A percentile compares a stretch with the other conserved stretches of the same genome.
Evolutionary conservation across 73 alveolate genomes (phyloP).

Genomic region (Paramecium octaurelia): DNA sequence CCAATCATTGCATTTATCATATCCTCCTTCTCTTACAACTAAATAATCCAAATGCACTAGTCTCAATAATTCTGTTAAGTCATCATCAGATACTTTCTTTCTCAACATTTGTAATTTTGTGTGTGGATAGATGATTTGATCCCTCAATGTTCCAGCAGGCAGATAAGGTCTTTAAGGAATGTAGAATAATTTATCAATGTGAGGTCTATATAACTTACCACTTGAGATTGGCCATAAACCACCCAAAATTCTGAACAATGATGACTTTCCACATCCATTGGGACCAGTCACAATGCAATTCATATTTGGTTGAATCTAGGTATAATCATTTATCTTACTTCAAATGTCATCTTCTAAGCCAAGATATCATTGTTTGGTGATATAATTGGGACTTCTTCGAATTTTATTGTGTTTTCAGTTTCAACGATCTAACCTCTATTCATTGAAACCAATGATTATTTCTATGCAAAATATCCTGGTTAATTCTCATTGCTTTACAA

Average conservation of each 20-base stretch:
- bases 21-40: slow-evolving; percentile 85
- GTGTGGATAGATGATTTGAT: slow-evolving; percentile 89
- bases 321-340: slow-evolving; percentile 24
- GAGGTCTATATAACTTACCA: slow-evolving; percentile 85
- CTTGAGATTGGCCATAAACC: slow-evolving; percentile 93
- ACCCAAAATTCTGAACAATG: slow-evolving; percentile 91
- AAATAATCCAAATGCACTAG: slow-evolving; percentile 77
- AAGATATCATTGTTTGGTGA: slow-evolving; percentile 90
- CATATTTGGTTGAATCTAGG: slow-evolving; percentile 74
- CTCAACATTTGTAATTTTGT: slow-evolving; percentile 59
- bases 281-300: slow-evolving; percentile 90
- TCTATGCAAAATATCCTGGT: slow-evolving; percentile 50
- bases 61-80: slow-evolving; percentile 71
- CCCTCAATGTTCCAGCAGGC: slow-evolving; percentile 92
- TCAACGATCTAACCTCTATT: slow-evolving; percentile 47
- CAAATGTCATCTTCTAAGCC: slow-evolving; percentile 73
- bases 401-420: slow-evolving; percentile 64
- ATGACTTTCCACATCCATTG: slow-evolving; percentile 93
- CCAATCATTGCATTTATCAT: slow-evolving; percentile 82
- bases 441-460: neutral
- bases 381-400: slow-evolving; percentile 83
- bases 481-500: slow-evolving; percentile 47
- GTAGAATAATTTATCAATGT: slow-evolving; percentile 75
- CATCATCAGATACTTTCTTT: slow-evolving; percentile 55
- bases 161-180: slow-evolving; percentile 95